These are phyloP conservation scores for Boletus sensibilis DNA, from an alignment of 768 basidiomycete species.

Conservation along the genomic window DNA sequence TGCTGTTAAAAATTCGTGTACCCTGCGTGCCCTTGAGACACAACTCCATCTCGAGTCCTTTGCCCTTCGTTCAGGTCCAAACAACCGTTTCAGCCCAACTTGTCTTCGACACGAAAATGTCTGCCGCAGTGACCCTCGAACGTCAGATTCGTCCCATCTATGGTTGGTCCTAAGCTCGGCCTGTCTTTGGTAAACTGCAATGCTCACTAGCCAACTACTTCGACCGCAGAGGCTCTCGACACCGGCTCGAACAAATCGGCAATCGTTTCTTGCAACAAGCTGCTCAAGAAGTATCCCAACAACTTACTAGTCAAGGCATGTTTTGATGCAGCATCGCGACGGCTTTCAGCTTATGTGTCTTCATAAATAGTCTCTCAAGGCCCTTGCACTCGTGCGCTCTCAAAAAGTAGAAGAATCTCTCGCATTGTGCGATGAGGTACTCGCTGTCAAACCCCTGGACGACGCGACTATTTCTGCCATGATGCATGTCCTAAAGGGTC, in stretches of 20 bases:
- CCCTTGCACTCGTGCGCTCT: slow-evolving; percentile 77
- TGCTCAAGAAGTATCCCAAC: slow-evolving; percentile 82
- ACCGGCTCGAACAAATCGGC: slow-evolving; percentile 86
- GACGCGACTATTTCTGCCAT: slow-evolving; percentile 75
- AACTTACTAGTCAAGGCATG: slow-evolving; percentile 68
- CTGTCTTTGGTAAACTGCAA: not conserved
- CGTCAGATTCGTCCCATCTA: slow-evolving; percentile 86
- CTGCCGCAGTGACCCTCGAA: slow-evolving; percentile 57
- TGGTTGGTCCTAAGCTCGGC: slow-evolving; percentile 45
- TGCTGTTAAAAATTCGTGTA: slow-evolving; percentile 27
- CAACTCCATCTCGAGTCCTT: not conserved
- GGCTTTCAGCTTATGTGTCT: slow-evolving; percentile 7
- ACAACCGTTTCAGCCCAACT: not conserved
- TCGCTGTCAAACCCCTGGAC: slow-evolving; percentile 68
- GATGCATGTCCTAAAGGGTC: slow-evolving; percentile 78
- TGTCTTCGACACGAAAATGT: slow-evolving; percentile 37
- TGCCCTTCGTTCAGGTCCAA: slow-evolving; percentile 4
- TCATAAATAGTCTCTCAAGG: slow-evolving; percentile 67
- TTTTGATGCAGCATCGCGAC: not conserved
- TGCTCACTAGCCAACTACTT: slow-evolving; percentile 3
- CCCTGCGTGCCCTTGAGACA: slow-evolving; percentile 2
- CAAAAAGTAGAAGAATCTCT: slow-evolving; percentile 87
- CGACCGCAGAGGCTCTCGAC: slow-evolving; percentile 71
- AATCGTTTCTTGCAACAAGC: slow-evolving; percentile 79
- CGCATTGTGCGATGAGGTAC: slow-evolving; percentile 74